A percentile compares a stretch with the other conserved stretches of the same genome.
Conservation (phyloP, 139 green algal species). For the Closterium sp. region DNA sequence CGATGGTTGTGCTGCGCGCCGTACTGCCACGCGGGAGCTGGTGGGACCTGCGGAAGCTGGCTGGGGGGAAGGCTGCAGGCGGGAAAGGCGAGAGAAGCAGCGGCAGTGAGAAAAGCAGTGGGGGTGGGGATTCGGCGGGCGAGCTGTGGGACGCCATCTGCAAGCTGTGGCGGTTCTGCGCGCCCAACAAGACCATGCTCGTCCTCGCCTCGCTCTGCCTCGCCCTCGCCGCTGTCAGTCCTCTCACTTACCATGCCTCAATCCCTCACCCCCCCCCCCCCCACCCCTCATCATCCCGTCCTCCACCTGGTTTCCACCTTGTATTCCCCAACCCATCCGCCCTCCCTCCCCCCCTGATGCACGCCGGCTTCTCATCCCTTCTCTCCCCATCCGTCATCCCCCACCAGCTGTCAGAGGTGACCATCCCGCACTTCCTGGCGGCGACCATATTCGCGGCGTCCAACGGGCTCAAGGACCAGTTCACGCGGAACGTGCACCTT, state of each 20-base stretch:
- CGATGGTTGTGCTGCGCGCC: neutral
- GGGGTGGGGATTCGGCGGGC: neutral
- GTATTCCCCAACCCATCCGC: neutral
- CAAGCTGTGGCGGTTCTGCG: neutral
- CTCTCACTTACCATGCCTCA: too few relatives aligned
- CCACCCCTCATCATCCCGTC: neutral
- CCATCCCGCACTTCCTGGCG: conserved; percentile 74
- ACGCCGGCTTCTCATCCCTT: neutral
- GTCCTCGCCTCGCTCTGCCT: neutral
- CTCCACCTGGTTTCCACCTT: too few relatives aligned
- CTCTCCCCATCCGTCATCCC: neutral
- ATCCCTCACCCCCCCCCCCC: neutral
- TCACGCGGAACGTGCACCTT: conserved; percentile 11
- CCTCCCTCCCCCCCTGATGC: neutral
- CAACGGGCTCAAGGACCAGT: neutral
- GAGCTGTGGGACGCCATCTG: neutral
- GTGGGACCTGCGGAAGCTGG: conserved; percentile 6
- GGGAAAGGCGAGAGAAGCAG: neutral
- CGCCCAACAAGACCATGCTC: neutral
- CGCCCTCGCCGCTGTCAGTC: neutral
- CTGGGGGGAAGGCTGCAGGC: neutral
- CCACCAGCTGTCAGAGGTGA: conserved; percentile 62
- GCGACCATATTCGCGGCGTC: conserved; percentile 61
- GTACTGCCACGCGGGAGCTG: conserved; percentile 10
- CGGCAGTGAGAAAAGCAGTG: neutral